These are phyloP conservation scores for Tricholoma matsutake DNA, from an alignment of 768 basidiomycete genomes.

Conservation along the genomic window DNA sequence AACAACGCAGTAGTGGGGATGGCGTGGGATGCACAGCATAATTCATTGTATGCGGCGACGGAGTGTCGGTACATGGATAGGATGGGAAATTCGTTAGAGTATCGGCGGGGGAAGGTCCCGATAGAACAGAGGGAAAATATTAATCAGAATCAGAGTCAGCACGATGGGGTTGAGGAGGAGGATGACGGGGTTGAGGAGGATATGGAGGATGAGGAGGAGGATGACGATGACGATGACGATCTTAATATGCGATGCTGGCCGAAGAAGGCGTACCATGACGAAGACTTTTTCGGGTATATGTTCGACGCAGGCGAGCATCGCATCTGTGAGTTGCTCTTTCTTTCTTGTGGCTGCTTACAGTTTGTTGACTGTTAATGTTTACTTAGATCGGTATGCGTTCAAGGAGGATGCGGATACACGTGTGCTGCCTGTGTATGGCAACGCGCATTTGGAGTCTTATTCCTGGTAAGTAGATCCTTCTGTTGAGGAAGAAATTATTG, in stretches of 20 bases:
- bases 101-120: conserved; percentile 12
- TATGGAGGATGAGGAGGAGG: background rate
- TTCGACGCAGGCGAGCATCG: conserved; percentile 1
- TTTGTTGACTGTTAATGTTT: background rate
- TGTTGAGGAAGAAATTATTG: background rate
- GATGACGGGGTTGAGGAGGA: background rate
- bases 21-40: conserved; percentile 29
- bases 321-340: background rate
- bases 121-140: background rate
- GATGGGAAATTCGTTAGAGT: conserved; percentile 10
- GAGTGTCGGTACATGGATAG: conserved; percentile 28
- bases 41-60: conserved; percentile 35
- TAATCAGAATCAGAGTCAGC: background rate
- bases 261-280: background rate
- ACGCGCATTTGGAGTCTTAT: background rate
- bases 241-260: background rate
- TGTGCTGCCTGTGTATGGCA: background rate
- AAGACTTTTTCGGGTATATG: background rate
- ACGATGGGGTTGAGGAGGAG: background rate
- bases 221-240: background rate
- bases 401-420: background rate
- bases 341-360: background rate
- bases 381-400: background rate
- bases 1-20: conserved; percentile 37
- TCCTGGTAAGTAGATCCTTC: background rate